Evolutionary conservation across 2,329 filamentous ascomycete genomes (phyloP), one percentile per base, ranked within the genome.

Genomic region (Blumeriella jaapii): DNA sequence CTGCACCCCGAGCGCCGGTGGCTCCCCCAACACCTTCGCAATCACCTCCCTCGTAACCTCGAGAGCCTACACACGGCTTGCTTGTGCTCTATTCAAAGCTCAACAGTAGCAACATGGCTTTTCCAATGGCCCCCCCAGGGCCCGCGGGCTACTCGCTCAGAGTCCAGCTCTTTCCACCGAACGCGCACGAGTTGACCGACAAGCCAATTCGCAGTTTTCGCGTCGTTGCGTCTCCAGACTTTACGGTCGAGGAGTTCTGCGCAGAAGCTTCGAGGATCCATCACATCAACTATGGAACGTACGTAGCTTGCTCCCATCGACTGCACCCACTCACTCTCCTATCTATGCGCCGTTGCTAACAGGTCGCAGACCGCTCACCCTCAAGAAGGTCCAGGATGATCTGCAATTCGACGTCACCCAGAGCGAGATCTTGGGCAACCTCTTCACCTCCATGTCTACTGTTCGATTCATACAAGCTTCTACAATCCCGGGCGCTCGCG

Each of bases 311-410:
- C 36, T n/a, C 38, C 23, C 14, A 14, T n/a, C n/a, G n/a, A n/a
- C n/a, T n/a, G n/a, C n/a, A n/a, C n/a, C 16, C 22, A 19, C 30
- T 17, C 24, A 11, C 17, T 25, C 7, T 32, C 13, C 13, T 12
- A 23, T 29, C 13, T 13, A 15, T 16, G 13, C 33, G 38, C 36
- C 13, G 33, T 40, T 41, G 38, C 41, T 20, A 31, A 12, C 18
- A 32, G 27, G 13, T 13, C 28, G 8, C 18, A 55, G 53, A 29
- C 46, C 48, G 20, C 39, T 55, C 18, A 33, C 47, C 1, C 49
- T 55, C 22, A 54, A 53, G 41, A 54, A 51, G 29, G 51, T 51
- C 12, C 52, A 54, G 36, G 53, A 55, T 35, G 53, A 54, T 18
- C 42, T 53, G 29, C 44, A 39, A 29, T 55, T 54, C 23, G 53